Base-by-base conservation (phyloP, 2,329 filamentous ascomycete genomes). In the Penicillium sp. region DNA sequence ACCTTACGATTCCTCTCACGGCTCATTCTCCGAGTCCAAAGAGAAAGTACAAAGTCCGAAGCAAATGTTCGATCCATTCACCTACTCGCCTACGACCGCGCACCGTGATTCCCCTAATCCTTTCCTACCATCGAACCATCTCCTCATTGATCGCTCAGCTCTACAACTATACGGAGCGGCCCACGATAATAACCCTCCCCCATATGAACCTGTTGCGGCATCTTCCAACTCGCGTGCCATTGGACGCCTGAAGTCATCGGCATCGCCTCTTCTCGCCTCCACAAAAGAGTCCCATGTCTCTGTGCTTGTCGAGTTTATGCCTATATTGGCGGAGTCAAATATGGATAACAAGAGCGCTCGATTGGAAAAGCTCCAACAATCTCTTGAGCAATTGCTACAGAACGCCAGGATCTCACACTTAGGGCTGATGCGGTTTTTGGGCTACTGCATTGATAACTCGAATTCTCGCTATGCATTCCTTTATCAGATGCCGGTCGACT, bases 391-490 rank as follows among this genome's bases (percentile, higher is more conserved):
- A 34, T 63, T 78, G 16, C 64, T 77, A 11, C 74, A 77, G 39
- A 77, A 77, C 60, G 68, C 75, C 10, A 66, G 73, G 36, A 72
- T 77, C 16, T 75, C 73, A 10, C 76, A 77, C 50, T 66, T 77
- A 34, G 75, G 73, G 15, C 62, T 77, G 25, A 63, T 80, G 60
- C 74, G 72, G 51, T 77, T 80, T 50, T 60, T 80, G 9, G 78
- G 78, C 2, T 86, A 84, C 66, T 84, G 72, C 55, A 65, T 85
- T 57, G 84, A 87, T 68, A 82, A 84, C 66, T 76, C 78, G 3
- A 77, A 77, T 53, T 80, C 83, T 45, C 82, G 84, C 1, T 84
- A 84, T 66, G 84, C 82, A 8, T 78, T 87, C 49, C 79, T 87
- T 15, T 87, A 85, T 58, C 82, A 85, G 61, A 77, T 86, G 57